Conservation (phyloP, 2,329 filamentous ascomycete species). For the Truncatella angustata region DNA sequence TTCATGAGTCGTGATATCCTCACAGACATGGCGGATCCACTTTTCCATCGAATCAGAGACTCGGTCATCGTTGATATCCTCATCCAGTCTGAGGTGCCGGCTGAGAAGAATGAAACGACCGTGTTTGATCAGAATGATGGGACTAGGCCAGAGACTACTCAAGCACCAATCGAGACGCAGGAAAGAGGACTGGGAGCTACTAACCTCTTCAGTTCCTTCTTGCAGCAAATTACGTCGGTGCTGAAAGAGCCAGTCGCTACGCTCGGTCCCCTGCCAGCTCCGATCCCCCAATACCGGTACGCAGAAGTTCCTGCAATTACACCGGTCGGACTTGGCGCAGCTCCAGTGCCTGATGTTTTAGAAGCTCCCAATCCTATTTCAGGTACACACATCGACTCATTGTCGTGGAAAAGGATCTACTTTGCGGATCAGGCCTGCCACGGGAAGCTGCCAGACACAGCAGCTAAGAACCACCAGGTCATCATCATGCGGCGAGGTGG, state of each 20-base stretch:
- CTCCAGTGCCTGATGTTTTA: conserved; percentile 64
- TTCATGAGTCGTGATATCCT: conserved; percentile 76
- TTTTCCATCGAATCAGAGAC: conserved; percentile 78
- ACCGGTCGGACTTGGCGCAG: conserved; percentile 57
- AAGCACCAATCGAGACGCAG: conserved; percentile 20
- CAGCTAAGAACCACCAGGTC: conserved; percentile 63
- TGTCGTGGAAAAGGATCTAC: conserved; percentile 71
- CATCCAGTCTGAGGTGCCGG: conserved; percentile 47
- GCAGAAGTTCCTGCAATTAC: conserved; percentile 55
- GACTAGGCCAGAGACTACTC: conserved; percentile 23
- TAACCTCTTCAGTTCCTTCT: conserved; percentile 38
- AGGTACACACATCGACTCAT: conserved; percentile 35
- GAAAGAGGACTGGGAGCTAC: conserved; percentile 18
- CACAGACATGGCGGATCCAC: conserved; percentile 74
- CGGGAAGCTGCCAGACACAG: conserved; percentile 49
- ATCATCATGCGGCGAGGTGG: conserved; percentile 79
- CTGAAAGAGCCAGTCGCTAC: conserved; percentile 42
- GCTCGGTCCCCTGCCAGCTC: conserved; percentile 32
- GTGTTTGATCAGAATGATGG: conserved; percentile 25
- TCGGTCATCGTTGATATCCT: conserved; percentile 71
- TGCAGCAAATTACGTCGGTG: conserved; percentile 46
- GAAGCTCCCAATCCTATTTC: conserved; percentile 49
- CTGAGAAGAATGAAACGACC: conserved; percentile 15
- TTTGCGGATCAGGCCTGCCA: conserved; percentile 69
- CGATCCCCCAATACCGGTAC: conserved; percentile 33